Conservation (phyloP, 768 basidiomycete species). For the Coprinopsis sp. region DNA sequence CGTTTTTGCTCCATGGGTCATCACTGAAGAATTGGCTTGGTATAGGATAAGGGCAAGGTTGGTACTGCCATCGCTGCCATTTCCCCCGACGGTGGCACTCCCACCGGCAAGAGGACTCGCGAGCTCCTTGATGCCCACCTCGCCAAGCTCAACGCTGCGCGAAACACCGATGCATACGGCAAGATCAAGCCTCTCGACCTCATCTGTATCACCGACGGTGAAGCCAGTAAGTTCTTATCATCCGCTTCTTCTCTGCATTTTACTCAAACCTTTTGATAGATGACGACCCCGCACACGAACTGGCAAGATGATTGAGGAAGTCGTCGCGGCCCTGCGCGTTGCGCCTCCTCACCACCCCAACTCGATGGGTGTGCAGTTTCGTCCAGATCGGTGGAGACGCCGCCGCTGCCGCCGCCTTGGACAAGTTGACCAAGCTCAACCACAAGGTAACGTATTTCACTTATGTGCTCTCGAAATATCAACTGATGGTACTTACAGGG, state of each 20-base stretch:
- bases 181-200: slow-evolving; percentile 27
- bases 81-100: slow-evolving; percentile 20
- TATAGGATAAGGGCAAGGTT: slow-evolving; percentile 14
- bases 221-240: slow-evolving; percentile 19
- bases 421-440: background rate
- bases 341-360: slow-evolving; percentile 27
- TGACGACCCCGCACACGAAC: slow-evolving; percentile 7
- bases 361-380: slow-evolving; percentile 27
- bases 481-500: slow-evolving; percentile 14
- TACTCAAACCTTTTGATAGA: background rate
- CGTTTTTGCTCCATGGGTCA: background rate
- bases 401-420: slow-evolving; percentile 11
- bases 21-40: background rate
- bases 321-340: slow-evolving; percentile 19
- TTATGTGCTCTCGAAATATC: slow-evolving; percentile 8
- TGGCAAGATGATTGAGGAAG: slow-evolving; percentile 11
- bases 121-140: slow-evolving; percentile 15
- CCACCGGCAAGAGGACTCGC: slow-evolving; percentile 23
- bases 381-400: slow-evolving; percentile 29
- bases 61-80: background rate
- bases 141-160: slow-evolving; percentile 15
- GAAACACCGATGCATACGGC: slow-evolving; percentile 11
- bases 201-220: slow-evolving; percentile 30
- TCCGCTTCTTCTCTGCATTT: background rate
- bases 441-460: too few species aligned